Percentiles rank a stretch among this genome's conserved stretches.
These are phyloP conservation scores for Toxicodendron radicans DNA, from an alignment of 345 rosid genomes.

Conservation along the genomic window DNA sequence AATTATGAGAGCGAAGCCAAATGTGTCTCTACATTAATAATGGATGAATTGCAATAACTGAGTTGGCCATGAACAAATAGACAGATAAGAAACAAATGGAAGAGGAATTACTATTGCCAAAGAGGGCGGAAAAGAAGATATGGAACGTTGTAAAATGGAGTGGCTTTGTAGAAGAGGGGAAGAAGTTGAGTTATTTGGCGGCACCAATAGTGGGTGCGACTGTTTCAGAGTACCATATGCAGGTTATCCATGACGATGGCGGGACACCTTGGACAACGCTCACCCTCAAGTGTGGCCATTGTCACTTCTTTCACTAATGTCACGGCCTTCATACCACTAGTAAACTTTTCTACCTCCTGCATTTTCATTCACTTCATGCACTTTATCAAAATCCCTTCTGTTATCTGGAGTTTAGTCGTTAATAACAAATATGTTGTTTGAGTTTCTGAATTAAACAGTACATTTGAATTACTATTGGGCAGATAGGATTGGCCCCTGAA, in stretches of 20 bases:
- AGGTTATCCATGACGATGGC: conserved; percentile 29
- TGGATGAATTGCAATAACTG: too few relatives aligned
- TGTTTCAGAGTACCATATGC: conserved; percentile 15
- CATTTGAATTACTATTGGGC: not conserved
- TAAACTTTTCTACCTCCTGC: not conserved
- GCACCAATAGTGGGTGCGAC: conserved; percentile 35
- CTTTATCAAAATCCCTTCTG: not conserved
- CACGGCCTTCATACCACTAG: conserved; percentile 27
- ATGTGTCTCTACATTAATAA: too few relatives aligned
- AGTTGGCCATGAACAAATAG: too few relatives aligned
- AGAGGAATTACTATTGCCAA: not conserved
- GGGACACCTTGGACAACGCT: conserved; percentile 31
- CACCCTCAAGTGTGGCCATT: conserved; percentile 28
- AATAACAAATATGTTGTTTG: too few relatives aligned
- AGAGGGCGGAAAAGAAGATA: too few relatives aligned
- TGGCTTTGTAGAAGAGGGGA: conserved; percentile 19
- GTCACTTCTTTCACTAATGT: conserved; percentile 31
- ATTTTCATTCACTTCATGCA: not conserved
- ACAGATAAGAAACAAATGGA: conserved; percentile 9
- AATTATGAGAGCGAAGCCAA: too few relatives aligned
- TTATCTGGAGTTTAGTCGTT: too few relatives aligned
- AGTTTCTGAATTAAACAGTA: too few relatives aligned
- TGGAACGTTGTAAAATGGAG: not conserved
- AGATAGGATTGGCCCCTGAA: conserved; percentile 57
- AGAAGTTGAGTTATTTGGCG: conserved; percentile 27